These are phyloP conservation scores for Dactylellina cionopaga DNA, from an alignment of 2,329 filamentous ascomycete species.

Conservation along the genomic window DNA sequence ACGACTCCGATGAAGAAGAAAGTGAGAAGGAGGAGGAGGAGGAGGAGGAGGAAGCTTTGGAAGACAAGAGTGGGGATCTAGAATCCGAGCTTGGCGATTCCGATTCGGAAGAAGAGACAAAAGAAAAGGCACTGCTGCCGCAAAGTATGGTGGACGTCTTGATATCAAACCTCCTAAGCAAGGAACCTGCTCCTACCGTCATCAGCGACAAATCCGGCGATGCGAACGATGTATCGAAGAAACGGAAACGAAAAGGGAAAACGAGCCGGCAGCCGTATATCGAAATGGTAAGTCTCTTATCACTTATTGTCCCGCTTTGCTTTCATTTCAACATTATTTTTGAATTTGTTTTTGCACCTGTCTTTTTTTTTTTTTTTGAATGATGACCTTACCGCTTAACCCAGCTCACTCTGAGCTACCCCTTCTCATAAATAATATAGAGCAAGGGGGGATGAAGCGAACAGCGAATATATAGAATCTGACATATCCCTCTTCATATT, in stretches of 20 bases:
- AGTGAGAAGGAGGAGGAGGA: constrained; percentile 53
- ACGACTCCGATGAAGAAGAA: constrained; percentile 56
- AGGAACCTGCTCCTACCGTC: background rate
- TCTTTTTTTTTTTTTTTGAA: background rate
- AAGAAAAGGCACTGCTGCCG: background rate
- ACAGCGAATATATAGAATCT: constrained; percentile 52
- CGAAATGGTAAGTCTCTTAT: constrained; percentile 44
- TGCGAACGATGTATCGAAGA: background rate
- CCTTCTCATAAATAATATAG: constrained; percentile 12
- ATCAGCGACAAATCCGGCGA: background rate
- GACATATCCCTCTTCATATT: background rate
- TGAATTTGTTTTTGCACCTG: background rate
- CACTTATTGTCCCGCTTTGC: background rate
- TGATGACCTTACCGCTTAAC: constrained; percentile 54
- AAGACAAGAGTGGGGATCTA: background rate
- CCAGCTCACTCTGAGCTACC: constrained; percentile 53
- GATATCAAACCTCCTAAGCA: constrained; percentile 32
- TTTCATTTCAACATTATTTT: background rate
- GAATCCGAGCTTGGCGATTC: background rate
- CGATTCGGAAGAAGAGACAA: too few species aligned
- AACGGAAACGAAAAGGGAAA: constrained; percentile 4
- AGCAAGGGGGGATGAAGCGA: constrained; percentile 46
- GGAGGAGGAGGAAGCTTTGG: background rate
- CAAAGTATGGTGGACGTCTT: constrained; percentile 15
- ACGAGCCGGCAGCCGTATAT: constrained; percentile 40